These are phyloP conservation scores for Acacia confusa DNA, from an alignment of 306 rosid species.

Conservation along the genomic window DNA sequence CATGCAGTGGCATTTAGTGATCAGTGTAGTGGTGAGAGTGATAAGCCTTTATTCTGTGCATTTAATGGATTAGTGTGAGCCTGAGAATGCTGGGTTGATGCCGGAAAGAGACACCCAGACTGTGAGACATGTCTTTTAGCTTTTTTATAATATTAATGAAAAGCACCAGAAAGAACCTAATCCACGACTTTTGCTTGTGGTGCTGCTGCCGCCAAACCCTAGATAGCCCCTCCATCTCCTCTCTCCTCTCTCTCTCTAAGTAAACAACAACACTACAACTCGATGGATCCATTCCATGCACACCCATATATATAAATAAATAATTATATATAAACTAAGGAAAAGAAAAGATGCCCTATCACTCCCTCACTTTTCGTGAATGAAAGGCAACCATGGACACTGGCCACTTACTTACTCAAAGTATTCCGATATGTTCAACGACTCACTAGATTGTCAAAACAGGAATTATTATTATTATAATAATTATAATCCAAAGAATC, in stretches of 20 bases:
- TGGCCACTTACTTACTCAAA: slow-evolving; percentile 87
- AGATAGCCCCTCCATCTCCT: slow-evolving; percentile 24
- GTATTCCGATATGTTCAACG: slow-evolving; percentile 51
- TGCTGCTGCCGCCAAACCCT: slow-evolving; percentile 67
- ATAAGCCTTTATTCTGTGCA: slow-evolving; percentile 49
- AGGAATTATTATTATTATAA: slow-evolving; percentile 15
- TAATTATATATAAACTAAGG: not conserved
- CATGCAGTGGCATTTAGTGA: slow-evolving; percentile 31
- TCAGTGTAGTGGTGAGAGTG: not conserved
- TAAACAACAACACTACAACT: slow-evolving; percentile 8
- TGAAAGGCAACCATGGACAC: slow-evolving; percentile 75
- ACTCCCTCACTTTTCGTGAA: slow-evolving; percentile 94
- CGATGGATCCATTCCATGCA: not conserved
- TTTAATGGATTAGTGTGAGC: slow-evolving; percentile 35
- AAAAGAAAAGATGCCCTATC: slow-evolving; percentile 49
- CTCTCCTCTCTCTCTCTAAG: slow-evolving; percentile 32
- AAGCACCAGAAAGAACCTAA: slow-evolving; percentile 64
- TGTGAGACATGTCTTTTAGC: slow-evolving; percentile 38
- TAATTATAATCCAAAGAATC: slow-evolving; percentile 40
- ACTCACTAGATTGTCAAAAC: slow-evolving; percentile 41
- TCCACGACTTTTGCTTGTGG: slow-evolving; percentile 77
- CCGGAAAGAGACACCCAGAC: not conserved
- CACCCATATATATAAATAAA: not conserved
- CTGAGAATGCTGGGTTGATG: slow-evolving; percentile 23
- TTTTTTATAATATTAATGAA: slow-evolving; percentile 31